Evolutionary conservation across 1,139 yeast species (phyloP).

Genomic region (Yamadazyma trypodendri): DNA sequence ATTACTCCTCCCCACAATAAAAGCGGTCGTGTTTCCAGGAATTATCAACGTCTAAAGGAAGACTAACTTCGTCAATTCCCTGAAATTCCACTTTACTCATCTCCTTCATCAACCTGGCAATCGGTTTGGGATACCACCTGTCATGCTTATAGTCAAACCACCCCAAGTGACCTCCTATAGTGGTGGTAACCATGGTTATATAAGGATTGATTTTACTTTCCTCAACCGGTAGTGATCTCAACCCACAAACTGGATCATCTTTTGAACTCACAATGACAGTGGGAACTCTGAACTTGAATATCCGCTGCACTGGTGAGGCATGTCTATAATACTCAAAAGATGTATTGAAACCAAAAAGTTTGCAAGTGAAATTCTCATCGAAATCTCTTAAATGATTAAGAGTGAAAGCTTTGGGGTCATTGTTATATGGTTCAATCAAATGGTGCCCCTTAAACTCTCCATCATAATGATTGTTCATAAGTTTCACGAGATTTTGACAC

Average conservation of each 20-base stretch:
- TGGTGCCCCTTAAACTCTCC: conserved; percentile 29
- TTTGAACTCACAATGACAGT: conserved; percentile 46
- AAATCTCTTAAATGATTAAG: conserved; percentile 39
- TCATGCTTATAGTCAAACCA: conserved; percentile 51
- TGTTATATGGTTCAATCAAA: conserved; percentile 27
- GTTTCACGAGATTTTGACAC: conserved; percentile 46
- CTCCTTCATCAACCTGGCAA: conserved; percentile 34
- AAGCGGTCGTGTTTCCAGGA: conserved; percentile 34
- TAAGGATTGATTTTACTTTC: conserved; percentile 71
- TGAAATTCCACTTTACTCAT: conserved; percentile 25
- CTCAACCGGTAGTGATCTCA: conserved; percentile 51
- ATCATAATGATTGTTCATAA: conserved; percentile 43
- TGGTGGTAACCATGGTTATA: conserved; percentile 62
- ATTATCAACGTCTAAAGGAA: conserved; percentile 29
- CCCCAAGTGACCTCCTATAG: conserved; percentile 82
- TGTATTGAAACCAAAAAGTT: conserved; percentile 52
- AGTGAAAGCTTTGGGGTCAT: conserved; percentile 35
- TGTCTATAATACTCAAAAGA: conserved; percentile 54
- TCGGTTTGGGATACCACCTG: conserved; percentile 54
- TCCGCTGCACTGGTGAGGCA: conserved; percentile 52
- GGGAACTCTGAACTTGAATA: conserved; percentile 53
- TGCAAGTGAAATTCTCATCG: conserved; percentile 54
- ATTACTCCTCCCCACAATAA: not conserved
- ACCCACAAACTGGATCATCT: conserved; percentile 63
- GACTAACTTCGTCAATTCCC: conserved; percentile 16